Evolutionary conservation across 2,329 filamentous ascomycete species (phyloP).

Genomic region (Teratosphaeria epicoccoides): DNA sequence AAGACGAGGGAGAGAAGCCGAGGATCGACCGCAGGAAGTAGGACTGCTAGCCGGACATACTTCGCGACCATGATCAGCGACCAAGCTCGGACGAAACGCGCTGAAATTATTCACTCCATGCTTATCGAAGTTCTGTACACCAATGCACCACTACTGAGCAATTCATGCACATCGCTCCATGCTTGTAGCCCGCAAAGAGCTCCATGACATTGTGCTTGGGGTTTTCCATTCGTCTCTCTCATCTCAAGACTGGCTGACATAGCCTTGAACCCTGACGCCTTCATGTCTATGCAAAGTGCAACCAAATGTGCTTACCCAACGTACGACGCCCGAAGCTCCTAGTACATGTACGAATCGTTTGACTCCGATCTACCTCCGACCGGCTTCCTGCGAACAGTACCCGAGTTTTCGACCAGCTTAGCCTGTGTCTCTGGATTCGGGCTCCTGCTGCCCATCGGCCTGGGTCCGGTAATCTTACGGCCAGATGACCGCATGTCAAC

Average conservation of each 20-base stretch:
- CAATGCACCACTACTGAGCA: background rate
- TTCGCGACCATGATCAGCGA: too few relatives aligned
- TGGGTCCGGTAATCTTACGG: constrained; percentile 38
- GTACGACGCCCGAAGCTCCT: background rate
- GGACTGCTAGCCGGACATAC: too few relatives aligned
- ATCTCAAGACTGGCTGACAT: too few relatives aligned
- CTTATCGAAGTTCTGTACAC: background rate
- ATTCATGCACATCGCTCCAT: background rate
- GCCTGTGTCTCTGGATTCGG: constrained; percentile 7
- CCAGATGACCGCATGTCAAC: constrained; percentile 24
- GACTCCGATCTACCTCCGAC: constrained; percentile 15
- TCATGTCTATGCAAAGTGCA: background rate
- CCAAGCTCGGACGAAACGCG: too few relatives aligned
- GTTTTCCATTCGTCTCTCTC: too few relatives aligned
- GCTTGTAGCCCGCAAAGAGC: background rate
- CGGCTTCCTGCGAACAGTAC: constrained; percentile 21
- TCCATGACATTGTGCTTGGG: background rate
- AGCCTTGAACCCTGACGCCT: background rate
- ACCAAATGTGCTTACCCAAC: background rate
- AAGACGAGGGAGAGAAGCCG: too few relatives aligned
- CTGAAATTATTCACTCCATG: background rate
- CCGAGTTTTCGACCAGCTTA: constrained; percentile 10
- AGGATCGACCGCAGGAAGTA: too few relatives aligned
- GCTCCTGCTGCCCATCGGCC: constrained; percentile 37
- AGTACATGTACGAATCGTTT: background rate